Base-by-base conservation (phyloP, 345 rosid genomes). In the Dipteronia sinensis region DNA sequence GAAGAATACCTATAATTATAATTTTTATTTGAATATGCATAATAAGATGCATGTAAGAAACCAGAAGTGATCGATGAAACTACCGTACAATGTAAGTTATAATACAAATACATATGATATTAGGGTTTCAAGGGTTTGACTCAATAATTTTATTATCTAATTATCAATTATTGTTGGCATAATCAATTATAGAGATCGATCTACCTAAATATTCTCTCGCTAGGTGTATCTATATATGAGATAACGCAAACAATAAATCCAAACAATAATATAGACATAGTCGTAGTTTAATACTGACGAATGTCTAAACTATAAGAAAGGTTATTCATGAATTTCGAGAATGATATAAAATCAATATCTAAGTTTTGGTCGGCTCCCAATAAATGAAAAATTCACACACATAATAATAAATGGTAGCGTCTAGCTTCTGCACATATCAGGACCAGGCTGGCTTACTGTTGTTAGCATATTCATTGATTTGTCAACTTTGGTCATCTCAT, bases 161-260 rank as follows among this genome's bases (percentile, higher is more conserved):
- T 7, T 59, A 9, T 6, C 64, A 59, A 59, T 59, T 59, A 59
- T 59, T 71, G 53, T 29, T 56, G 31, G 17, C 74, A 31, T 20
- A 8, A 56, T 56, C 62, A 56, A 56, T 6, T 56, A 2, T 7
- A 20, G 6, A 1, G 10, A 22, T 59, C 10, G 12, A n/a, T 20
- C 64, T 20, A 16, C 12, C 64, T 10, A 59, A 12, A 74, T 68
- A 65, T 71, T 69, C 44, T 76, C 5, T 15, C 4, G 25, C 1
- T 22, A 58, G 77, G 77, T 72, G 74, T 42, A 75, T 62, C 77
- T 78, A 59, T 29, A 20, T 25, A 20, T 27, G 53, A 78, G 81
- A 78, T 78, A 49, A 49, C 75, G 77, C 67, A 67, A 47, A 56
- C 46, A 44, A 34, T 34, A 34, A 34, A 6, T 34, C 38, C 4